Evolutionary conservation across 1,284 basidiomycete genomes (phyloP).

Genomic region (Trichosporon coremiiforme): DNA sequence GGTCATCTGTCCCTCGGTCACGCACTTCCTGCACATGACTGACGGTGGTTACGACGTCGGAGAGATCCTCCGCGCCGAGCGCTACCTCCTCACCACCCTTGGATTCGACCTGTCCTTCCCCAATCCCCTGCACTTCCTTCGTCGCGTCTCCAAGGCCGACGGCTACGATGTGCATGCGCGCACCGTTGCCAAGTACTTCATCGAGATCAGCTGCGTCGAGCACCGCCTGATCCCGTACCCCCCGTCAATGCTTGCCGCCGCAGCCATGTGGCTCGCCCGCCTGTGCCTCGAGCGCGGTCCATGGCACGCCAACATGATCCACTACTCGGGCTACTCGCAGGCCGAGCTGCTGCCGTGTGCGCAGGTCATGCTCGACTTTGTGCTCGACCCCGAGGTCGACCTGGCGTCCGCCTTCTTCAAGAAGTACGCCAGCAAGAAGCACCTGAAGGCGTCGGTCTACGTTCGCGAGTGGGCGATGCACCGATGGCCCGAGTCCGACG

Average conservation of each 20-base stretch:
- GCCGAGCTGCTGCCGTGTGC: conserved; percentile 80
- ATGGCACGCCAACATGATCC: conserved; percentile 90
- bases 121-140: conserved; percentile 89
- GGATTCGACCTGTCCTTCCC: conserved; percentile 91
- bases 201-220: conserved; percentile 88
- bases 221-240: conserved; percentile 78
- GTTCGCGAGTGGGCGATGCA: conserved; percentile 59
- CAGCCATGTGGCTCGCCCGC: conserved; percentile 87
- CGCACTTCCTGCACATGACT: conserved; percentile 84
- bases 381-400: conserved; percentile 66
- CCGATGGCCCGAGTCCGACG: conserved; percentile 43
- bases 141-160: conserved; percentile 92
- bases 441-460: conserved; percentile 70
- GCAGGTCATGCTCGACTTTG: conserved; percentile 90
- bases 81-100: conserved; percentile 87
- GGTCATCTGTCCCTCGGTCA: conserved; percentile 84
- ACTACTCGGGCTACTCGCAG: conserved; percentile 89
- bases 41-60: conserved; percentile 82
- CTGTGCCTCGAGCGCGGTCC: conserved; percentile 77
- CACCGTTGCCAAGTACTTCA: conserved; percentile 88
- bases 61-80: conserved; percentile 91
- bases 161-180: conserved; percentile 89
- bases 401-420: conserved; percentile 71
- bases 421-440: conserved; percentile 72
- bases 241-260: conserved; percentile 84